These are phyloP conservation scores for Gaultheria prostrata DNA, from an alignment of 148 eudicot genomes.

Conservation along the genomic window DNA sequence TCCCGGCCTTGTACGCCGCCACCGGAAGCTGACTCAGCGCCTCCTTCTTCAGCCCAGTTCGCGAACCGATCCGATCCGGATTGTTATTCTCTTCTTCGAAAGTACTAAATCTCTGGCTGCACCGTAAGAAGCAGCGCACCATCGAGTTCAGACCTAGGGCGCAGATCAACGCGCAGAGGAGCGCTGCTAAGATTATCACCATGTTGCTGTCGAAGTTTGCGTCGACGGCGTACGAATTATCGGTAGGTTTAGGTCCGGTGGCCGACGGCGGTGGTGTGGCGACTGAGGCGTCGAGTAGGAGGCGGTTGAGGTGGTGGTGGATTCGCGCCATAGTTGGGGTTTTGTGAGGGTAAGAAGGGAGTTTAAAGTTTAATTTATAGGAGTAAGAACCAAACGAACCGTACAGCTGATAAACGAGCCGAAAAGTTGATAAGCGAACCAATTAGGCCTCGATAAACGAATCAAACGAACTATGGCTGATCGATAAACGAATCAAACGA, in stretches of 20 bases:
- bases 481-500: too few relatives aligned
- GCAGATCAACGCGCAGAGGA: constrained; percentile 27
- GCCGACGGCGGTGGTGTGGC: background rate
- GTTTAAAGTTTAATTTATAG: background rate
- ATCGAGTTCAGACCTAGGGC: constrained; percentile 27
- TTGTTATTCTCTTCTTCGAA: background rate
- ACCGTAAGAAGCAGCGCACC: constrained; percentile 17
- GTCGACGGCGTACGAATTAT: constrained; percentile 7
- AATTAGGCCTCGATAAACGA: too few relatives aligned
- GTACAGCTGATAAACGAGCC: too few relatives aligned
- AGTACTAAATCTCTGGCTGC: background rate
- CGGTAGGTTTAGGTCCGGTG: background rate
- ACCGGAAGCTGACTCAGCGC: constrained; percentile 18
- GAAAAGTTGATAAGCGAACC: too few relatives aligned
- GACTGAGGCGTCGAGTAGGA: background rate
- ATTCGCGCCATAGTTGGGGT: background rate
- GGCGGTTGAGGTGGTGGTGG: background rate
- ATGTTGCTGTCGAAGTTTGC: constrained; percentile 25
- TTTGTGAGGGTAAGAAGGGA: background rate
- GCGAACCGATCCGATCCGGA: background rate
- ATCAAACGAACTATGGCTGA: too few relatives aligned
- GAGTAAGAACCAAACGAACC: background rate
- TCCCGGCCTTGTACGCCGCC: constrained; percentile 1
- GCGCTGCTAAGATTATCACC: constrained; percentile 25
- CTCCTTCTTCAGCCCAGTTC: constrained; percentile 14